phyloP scores from a whole-genome alignment of 805 yeast species.

The Metschnikowia amazonensis region DNA sequence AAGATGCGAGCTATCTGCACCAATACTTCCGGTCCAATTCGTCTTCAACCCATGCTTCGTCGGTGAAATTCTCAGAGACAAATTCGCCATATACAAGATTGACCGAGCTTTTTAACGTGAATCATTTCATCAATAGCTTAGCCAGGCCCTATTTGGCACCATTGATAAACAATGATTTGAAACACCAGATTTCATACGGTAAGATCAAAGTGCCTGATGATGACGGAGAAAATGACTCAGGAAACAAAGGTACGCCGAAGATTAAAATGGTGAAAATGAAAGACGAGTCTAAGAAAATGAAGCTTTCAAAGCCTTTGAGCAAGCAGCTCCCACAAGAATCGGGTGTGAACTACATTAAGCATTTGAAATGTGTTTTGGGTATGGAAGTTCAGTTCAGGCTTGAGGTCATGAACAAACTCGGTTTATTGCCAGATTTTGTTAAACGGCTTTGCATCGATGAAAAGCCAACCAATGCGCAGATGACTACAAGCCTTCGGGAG shows the following conservation, averaged over 20 bases:
- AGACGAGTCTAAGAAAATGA: slow-evolving; percentile 8
- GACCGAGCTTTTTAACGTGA: slow-evolving; percentile 91
- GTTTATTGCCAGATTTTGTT: slow-evolving; percentile 64
- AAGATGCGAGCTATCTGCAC: slow-evolving; percentile 45
- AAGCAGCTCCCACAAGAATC: slow-evolving; percentile 33
- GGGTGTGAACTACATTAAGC: slow-evolving; percentile 30
- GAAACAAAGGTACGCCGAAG: slow-evolving; percentile 5
- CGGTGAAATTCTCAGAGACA: slow-evolving; percentile 51
- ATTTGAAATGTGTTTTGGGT: slow-evolving; percentile 52
- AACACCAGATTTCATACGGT: slow-evolving; percentile 52
- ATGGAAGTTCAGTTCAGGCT: slow-evolving; percentile 84
- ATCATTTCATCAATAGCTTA: slow-evolving; percentile 84
- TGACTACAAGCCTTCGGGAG: slow-evolving; percentile 61
- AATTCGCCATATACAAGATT: slow-evolving; percentile 74
- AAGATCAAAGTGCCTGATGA: slow-evolving; percentile 18
- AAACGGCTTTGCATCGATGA: slow-evolving; percentile 85
- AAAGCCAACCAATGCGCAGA: slow-evolving; percentile 63
- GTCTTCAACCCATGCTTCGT: slow-evolving; percentile 16
- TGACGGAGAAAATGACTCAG: slow-evolving; percentile 6
- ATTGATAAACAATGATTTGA: slow-evolving; percentile 73
- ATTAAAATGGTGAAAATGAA: slow-evolving; percentile 17
- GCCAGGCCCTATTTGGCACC: slow-evolving; percentile 96
- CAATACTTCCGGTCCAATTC: slow-evolving; percentile 32
- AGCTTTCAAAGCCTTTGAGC: neutral
- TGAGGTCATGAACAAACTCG: slow-evolving; percentile 72